phyloP scores from a whole-genome alignment of 257 asterid species.

The Haberlea rhodopensis region DNA sequence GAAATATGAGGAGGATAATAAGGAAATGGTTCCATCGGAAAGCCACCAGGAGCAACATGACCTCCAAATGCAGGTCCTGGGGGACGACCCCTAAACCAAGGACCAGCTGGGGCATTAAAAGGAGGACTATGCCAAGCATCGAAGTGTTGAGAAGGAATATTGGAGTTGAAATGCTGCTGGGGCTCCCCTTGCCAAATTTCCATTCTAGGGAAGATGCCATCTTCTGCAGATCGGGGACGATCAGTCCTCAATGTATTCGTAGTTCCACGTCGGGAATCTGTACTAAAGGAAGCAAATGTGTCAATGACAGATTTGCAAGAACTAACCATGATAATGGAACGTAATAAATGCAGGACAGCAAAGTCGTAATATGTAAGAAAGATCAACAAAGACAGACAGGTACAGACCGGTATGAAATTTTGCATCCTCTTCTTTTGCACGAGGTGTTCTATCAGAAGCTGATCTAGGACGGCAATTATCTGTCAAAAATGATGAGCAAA shows the following conservation, averaged over 20 bases:
- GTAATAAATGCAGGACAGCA: not conserved
- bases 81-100: conserved; percentile 85
- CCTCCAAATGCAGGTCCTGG: conserved; percentile 73
- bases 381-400: conserved; percentile 24
- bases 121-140: conserved; percentile 89
- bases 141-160: conserved; percentile 62
- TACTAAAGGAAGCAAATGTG: conserved; percentile 25
- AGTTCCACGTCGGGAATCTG: conserved; percentile 56
- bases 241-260: conserved; percentile 61
- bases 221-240: conserved; percentile 47
- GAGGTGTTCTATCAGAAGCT: conserved; percentile 53
- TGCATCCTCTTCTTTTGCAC: conserved; percentile 38
- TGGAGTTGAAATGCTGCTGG: conserved; percentile 57
- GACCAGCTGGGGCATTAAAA: conserved; percentile 64
- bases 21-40: conserved; percentile 74
- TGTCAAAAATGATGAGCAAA: conserved; percentile 30
- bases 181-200: conserved; percentile 82
- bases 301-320: conserved; percentile 8
- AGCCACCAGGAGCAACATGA: conserved; percentile 74
- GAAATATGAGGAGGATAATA: conserved; percentile 75
- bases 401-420: conserved; percentile 56
- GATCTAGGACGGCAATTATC: conserved; percentile 74
- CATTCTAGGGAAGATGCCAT: conserved; percentile 48
- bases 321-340: not conserved
- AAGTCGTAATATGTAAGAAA: not conserved